phyloP scores from a whole-genome alignment of 78 protist species.

The Dictyostelium firmibasis region DNA sequence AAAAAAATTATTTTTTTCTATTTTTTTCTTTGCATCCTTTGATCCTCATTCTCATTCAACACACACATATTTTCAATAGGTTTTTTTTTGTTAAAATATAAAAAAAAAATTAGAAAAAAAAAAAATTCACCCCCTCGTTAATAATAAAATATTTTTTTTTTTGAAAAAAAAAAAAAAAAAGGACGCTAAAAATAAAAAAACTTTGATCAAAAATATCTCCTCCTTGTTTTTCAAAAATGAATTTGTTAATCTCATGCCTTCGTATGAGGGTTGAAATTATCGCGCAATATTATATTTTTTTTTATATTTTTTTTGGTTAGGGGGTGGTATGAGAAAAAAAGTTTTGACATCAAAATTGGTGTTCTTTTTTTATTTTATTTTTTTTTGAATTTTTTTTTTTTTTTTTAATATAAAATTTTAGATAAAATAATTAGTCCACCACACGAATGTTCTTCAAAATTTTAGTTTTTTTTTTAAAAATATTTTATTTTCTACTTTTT shows the following conservation, averaged over 20 bases:
- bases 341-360: neutral
- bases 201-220: neutral
- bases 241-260: neutral
- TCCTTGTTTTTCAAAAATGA: neutral
- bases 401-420: too few relatives aligned
- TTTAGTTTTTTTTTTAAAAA: too few relatives aligned
- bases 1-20: neutral
- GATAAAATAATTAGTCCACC: neutral
- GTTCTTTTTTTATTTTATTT: neutral
- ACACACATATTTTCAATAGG: neutral
- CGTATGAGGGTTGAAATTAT: neutral
- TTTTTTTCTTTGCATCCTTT: neutral
- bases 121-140: neutral
- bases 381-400: too few relatives aligned
- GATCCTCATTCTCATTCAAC: neutral
- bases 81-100: neutral
- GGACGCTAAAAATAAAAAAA: neutral
- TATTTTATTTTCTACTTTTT: too few relatives aligned
- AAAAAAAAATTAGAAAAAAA: too few relatives aligned
- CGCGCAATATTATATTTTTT: neutral
- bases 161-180: too few relatives aligned
- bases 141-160: too few relatives aligned
- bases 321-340: neutral
- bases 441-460: too few relatives aligned
- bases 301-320: neutral